These are phyloP conservation scores for Morella rubra DNA, from an alignment of 306 rosid species.

Conservation along the genomic window DNA sequence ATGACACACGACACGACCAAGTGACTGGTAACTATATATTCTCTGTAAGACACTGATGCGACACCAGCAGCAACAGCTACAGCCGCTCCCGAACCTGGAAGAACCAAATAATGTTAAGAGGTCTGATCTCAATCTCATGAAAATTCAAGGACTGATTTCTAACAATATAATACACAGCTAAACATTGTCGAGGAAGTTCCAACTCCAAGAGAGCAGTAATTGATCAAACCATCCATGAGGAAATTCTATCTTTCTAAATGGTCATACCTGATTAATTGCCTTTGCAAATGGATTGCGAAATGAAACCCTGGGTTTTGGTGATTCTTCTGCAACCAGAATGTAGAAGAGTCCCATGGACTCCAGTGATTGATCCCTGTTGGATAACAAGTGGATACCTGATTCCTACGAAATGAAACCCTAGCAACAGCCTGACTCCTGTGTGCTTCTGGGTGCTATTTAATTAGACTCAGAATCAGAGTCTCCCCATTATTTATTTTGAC, in stretches of 20 bases:
- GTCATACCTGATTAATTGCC: neutral
- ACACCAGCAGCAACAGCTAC: neutral
- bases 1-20: too few relatives aligned
- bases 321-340: slow-evolving; percentile 57
- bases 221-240: neutral
- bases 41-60: neutral
- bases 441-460: slow-evolving; percentile 46
- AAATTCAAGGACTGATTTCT: neutral
- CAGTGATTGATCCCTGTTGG: too few relatives aligned
- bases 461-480: slow-evolving; percentile 44
- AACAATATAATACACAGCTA: neutral
- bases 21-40: neutral
- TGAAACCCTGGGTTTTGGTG: slow-evolving; percentile 38
- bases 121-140: neutral
- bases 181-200: neutral
- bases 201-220: neutral
- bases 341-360: slow-evolving; percentile 82
- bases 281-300: slow-evolving; percentile 24
- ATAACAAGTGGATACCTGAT: too few relatives aligned
- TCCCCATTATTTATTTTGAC: slow-evolving; percentile 59
- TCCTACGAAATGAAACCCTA: too few relatives aligned
- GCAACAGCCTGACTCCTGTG: slow-evolving; percentile 71
- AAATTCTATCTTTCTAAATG: neutral
- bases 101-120: neutral
- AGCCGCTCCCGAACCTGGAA: neutral